phyloP scores from a whole-genome alignment of 768 basidiomycete species.

The Heimioporus sp. region DNA sequence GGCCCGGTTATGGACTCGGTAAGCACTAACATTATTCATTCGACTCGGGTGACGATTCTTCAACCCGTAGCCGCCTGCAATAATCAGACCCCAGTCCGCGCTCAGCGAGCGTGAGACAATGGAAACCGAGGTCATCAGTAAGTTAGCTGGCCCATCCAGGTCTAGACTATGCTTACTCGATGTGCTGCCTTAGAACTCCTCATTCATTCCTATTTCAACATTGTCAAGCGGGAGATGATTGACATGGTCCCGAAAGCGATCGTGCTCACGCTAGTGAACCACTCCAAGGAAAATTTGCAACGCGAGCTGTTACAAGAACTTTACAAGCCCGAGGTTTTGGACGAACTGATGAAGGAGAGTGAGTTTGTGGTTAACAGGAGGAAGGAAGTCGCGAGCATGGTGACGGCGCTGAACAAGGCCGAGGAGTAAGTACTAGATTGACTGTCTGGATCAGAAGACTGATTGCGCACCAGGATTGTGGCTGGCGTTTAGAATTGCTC shows the following conservation, averaged over 20 bases:
- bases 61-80: slow-evolving; percentile 62
- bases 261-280: slow-evolving; percentile 84
- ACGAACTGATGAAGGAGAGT: slow-evolving; percentile 93
- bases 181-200: slow-evolving; percentile 65
- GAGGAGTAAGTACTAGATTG: slow-evolving; percentile 80
- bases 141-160: slow-evolving; percentile 31
- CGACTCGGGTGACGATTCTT: background rate
- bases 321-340: slow-evolving; percentile 95
- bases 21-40: slow-evolving; percentile 22
- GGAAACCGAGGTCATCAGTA: slow-evolving; percentile 99
- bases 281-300: slow-evolving; percentile 94
- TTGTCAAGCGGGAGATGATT: slow-evolving; percentile 99
- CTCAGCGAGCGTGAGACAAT: slow-evolving; percentile 93
- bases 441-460: slow-evolving; percentile 6
- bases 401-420: slow-evolving; percentile 92
- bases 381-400: slow-evolving; percentile 93
- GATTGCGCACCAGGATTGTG: slow-evolving; percentile 47
- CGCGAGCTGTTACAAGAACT: slow-evolving; percentile 91
- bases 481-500: slow-evolving; percentile 49
- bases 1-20: slow-evolving; percentile 58
- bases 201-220: slow-evolving; percentile 96
- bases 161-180: background rate
- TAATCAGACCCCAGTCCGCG: slow-evolving; percentile 88
- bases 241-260: slow-evolving; percentile 99
- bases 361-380: slow-evolving; percentile 86